phyloP scores from a whole-genome alignment of 106 monocot genomes.

The Platanthera guangdongensis region DNA sequence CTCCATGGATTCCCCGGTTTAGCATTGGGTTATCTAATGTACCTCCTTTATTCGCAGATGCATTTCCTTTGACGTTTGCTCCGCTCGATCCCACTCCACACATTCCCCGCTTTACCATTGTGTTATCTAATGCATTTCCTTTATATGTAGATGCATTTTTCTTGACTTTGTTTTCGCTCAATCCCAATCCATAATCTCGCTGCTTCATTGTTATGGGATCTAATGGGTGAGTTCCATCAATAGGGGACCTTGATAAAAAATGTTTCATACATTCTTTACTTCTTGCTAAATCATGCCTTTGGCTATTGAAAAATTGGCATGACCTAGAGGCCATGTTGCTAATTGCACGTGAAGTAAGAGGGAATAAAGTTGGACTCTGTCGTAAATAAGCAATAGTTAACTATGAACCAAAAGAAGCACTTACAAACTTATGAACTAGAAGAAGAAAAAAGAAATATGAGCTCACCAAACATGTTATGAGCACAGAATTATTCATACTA shows the following conservation, averaged over 20 bases:
- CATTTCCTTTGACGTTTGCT: not conserved
- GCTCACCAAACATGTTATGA: conserved; percentile 57
- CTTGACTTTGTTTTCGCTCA: conserved; percentile 14
- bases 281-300: conserved; percentile 14
- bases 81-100: no score
- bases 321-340: conserved; percentile 45
- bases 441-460: not conserved
- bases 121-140: no score
- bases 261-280: conserved; percentile 16
- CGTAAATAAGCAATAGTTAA: not conserved
- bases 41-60: conserved; percentile 5
- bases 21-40: no score
- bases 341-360: conserved; percentile 33
- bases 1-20: no score
- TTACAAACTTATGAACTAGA: not conserved
- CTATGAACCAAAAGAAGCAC: not conserved
- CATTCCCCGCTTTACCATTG: no score
- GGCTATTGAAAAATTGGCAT: conserved; percentile 31
- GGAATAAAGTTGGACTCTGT: conserved; percentile 34
- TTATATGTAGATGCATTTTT: conserved; percentile 1
- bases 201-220: conserved; percentile 17
- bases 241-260: conserved; percentile 15
- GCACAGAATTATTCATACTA: conserved; percentile 23
- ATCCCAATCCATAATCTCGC: conserved; percentile 6
- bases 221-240: conserved; percentile 3